A percentile compares a stretch with the other conserved stretches of the same genome.
Conservation (phyloP, 2,329 filamentous ascomycete genomes). For the Harringtonia lauricola region DNA sequence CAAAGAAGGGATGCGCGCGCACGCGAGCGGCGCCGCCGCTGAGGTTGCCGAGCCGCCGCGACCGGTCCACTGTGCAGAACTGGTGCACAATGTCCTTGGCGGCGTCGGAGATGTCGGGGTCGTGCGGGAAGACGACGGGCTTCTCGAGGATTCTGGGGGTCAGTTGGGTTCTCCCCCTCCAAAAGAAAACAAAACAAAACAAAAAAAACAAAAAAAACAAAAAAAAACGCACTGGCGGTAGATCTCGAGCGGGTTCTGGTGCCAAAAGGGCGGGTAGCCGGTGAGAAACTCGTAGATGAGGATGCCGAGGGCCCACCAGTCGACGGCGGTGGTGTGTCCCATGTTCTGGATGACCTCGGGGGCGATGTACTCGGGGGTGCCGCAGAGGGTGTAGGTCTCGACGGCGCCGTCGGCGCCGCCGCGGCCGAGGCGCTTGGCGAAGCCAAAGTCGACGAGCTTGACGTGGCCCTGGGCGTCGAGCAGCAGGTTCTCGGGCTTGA, state of each 20-base stretch:
- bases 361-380: constrained; percentile 74
- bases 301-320: constrained; percentile 83
- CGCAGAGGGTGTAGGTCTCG: constrained; percentile 76
- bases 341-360: constrained; percentile 80
- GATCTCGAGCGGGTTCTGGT: constrained; percentile 77
- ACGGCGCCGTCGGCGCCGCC: constrained; percentile 16
- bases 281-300: constrained; percentile 77
- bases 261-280: constrained; percentile 79
- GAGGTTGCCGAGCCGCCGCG: constrained; percentile 67
- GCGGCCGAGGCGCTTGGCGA: constrained; percentile 65
- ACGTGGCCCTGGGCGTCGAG: constrained; percentile 69
- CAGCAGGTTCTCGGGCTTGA: constrained; percentile 76
- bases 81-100: constrained; percentile 66
- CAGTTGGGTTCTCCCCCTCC: too few relatives aligned
- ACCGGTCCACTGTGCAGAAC: constrained; percentile 70
- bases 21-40: constrained; percentile 61
- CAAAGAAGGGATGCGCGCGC: constrained; percentile 68
- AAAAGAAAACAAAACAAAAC: neutral
- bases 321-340: constrained; percentile 63
- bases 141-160: constrained; percentile 61
- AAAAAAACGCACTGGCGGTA: constrained; percentile 57
- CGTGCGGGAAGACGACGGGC: constrained; percentile 60
- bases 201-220: neutral
- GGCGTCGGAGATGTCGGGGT: constrained; percentile 52
- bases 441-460: constrained; percentile 77